These are phyloP conservation scores for Suillus tomentosus DNA, from an alignment of 768 basidiomycete genomes.

Conservation along the genomic window DNA sequence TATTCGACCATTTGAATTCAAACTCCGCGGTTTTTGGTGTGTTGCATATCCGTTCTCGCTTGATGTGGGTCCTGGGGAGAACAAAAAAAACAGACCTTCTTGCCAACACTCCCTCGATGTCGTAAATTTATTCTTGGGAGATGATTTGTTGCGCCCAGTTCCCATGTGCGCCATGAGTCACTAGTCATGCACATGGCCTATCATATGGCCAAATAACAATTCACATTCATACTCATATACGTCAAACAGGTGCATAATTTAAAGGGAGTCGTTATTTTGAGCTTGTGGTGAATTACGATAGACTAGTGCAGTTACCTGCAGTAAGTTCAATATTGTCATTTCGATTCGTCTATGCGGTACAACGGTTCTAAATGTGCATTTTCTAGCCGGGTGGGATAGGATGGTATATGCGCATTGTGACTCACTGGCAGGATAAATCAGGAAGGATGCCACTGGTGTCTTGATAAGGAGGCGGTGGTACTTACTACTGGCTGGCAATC, in stretches of 20 bases:
- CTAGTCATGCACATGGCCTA: too few relatives aligned
- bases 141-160: not conserved
- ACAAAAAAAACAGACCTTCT: not conserved
- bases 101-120: not conserved
- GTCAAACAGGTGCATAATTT: too few relatives aligned
- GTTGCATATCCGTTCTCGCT: not conserved
- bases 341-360: not conserved
- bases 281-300: too few relatives aligned
- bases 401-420: not conserved
- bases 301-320: too few relatives aligned
- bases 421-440: not conserved
- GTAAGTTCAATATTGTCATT: not conserved
- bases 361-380: not conserved
- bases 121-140: not conserved
- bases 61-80: not conserved
- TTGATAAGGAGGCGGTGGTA: not conserved
- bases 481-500: too few relatives aligned
- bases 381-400: not conserved
- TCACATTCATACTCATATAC: too few relatives aligned
- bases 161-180: not conserved
- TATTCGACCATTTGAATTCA: too few relatives aligned
- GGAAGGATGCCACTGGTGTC: not conserved
- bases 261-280: too few relatives aligned
- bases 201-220: too few relatives aligned
- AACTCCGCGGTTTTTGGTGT: too few relatives aligned